A percentile compares a stretch with the other conserved stretches of the same genome.
These are phyloP conservation scores for Laburnicola sp. DNA, from an alignment of 2,329 filamentous ascomycete genomes.

Conservation along the genomic window DNA sequence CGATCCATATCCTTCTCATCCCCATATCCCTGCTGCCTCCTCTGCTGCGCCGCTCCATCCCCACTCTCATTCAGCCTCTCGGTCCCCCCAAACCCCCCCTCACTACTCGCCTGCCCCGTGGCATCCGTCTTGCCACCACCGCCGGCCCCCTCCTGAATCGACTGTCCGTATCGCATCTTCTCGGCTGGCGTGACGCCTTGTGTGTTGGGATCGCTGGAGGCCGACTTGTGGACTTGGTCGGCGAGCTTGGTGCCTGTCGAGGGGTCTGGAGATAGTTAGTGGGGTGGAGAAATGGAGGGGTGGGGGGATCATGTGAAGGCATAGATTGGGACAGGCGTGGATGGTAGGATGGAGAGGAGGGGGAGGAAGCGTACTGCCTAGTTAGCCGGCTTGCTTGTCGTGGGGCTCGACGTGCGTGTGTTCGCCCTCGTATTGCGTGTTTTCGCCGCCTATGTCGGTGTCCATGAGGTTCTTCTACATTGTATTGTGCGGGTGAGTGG, in stretches of 20 bases:
- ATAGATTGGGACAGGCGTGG: too few species aligned
- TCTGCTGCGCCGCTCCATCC: conserved; percentile 44
- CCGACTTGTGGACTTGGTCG: conserved; percentile 21
- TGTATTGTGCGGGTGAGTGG: conserved; percentile 1
- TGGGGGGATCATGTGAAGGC: not conserved
- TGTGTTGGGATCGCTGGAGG: conserved; percentile 49
- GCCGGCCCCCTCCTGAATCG: conserved; percentile 59
- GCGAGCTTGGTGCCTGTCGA: conserved; percentile 13
- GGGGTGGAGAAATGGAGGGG: not conserved
- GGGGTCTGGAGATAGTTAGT: conserved; percentile 9
- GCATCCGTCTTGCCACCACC: conserved; percentile 56
- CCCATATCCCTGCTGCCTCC: conserved; percentile 59
- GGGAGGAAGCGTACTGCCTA: conserved; percentile 52
- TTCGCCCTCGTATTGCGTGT: conserved; percentile 64
- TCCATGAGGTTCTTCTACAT: conserved; percentile 62
- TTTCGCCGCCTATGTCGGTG: conserved; percentile 63
- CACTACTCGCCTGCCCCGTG: conserved; percentile 43
- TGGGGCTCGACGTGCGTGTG: conserved; percentile 55
- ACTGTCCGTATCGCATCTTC: conserved; percentile 60
- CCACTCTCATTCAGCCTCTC: conserved; percentile 46
- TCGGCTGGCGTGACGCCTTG: conserved; percentile 47
- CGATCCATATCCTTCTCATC: conserved; percentile 50
- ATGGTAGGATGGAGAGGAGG: not conserved
- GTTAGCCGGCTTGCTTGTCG: conserved; percentile 59
- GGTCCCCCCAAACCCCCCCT: conserved; percentile 49